Base-by-base conservation (phyloP, 2,329 filamentous ascomycete species). In the Pyrenochaeta sp. region DNA sequence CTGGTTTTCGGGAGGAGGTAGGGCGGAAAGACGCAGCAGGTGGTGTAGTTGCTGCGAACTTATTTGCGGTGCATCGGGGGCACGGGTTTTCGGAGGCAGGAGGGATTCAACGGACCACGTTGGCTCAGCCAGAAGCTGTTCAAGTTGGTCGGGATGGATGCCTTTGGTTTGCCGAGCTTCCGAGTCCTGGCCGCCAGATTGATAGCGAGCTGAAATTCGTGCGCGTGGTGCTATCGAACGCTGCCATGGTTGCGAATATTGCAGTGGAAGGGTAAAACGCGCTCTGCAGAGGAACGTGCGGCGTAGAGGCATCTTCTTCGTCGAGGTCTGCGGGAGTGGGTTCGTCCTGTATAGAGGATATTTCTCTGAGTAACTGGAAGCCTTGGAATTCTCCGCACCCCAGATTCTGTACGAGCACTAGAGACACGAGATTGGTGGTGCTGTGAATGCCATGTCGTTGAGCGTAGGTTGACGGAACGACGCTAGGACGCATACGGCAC, bases 31-130 rank as follows among this genome's bases (percentile, higher is more conserved):
- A 13, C 89, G 88, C 23, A 96, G 85, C 7, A 97, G 84, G 69
- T 96, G 93, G 58, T 83, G 84, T 0, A 97, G 81, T 68, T 90
- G 85, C 30, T 82, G 67, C 1, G 84, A 75, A 0, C 87, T 85
- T 50, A 95, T 80, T 43, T 47, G 67, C 26, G 69, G 68, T 1
- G 62, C 53, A 13, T 66, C 49, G 32, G 63, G 30, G n/a, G 70
- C 24, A 30, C 58, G 36, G 2, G 52, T 44, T 31, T 69, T 58
- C 2, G 67, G 48, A 63, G 87, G 83, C 0, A 94, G 77, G 4
- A 96, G 83, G 7, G 88, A 86, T 22, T 83, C 77, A 55, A 95
- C 86, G 31, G 92, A 96, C 92, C 92, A 96, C 35, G 82, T 87
- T 15, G 92, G 90, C 47, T 81, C 80, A 11, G 83, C 79, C 40